Conservation (phyloP, 148 eudicot species). For the Rhododendron mucronatum region DNA sequence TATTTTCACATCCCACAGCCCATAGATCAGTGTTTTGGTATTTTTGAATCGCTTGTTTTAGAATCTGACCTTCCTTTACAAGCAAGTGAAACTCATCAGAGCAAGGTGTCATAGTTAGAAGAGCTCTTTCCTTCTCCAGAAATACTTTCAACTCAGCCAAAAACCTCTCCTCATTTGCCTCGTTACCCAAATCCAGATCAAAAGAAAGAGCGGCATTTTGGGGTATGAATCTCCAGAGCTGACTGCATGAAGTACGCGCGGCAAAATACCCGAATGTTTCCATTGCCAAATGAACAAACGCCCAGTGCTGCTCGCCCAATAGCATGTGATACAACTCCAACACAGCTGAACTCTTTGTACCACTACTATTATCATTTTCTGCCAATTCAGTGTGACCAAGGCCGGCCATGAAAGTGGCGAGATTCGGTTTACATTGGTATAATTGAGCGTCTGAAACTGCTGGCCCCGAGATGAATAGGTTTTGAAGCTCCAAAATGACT, state of each 20-base stretch:
- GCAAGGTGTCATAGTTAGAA: conserved; percentile 27
- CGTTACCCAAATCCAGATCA: conserved; percentile 55
- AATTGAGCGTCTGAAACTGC: conserved; percentile 32
- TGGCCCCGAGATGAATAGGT: conserved; percentile 49
- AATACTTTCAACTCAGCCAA: conserved; percentile 76
- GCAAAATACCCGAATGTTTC: conserved; percentile 87
- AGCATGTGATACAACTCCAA: conserved; percentile 76
- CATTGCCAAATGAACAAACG: conserved; percentile 63
- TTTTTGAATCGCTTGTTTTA: conserved; percentile 40
- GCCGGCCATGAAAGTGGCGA: conserved; percentile 75
- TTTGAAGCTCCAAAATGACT: conserved; percentile 64
- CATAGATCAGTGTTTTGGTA: conserved; percentile 5
- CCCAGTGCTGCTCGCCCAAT: conserved; percentile 85
- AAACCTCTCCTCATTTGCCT: conserved; percentile 58
- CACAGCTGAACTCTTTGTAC: conserved; percentile 45
- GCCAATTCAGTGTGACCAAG: conserved; percentile 55
- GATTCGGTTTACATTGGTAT: conserved; percentile 66
- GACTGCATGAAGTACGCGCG: conserved; percentile 68
- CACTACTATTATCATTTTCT: conserved; percentile 35
- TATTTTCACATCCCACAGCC: conserved; percentile 23
- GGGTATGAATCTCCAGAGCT: conserved; percentile 91
- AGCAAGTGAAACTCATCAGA: conserved; percentile 49
- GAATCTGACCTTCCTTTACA: conserved; percentile 44
- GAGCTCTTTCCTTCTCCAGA: conserved; percentile 69
- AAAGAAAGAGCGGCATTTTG: conserved; percentile 82